These are phyloP conservation scores for Tephrocybe sp. DNA, from an alignment of 768 basidiomycete genomes.

Conservation along the genomic window DNA sequence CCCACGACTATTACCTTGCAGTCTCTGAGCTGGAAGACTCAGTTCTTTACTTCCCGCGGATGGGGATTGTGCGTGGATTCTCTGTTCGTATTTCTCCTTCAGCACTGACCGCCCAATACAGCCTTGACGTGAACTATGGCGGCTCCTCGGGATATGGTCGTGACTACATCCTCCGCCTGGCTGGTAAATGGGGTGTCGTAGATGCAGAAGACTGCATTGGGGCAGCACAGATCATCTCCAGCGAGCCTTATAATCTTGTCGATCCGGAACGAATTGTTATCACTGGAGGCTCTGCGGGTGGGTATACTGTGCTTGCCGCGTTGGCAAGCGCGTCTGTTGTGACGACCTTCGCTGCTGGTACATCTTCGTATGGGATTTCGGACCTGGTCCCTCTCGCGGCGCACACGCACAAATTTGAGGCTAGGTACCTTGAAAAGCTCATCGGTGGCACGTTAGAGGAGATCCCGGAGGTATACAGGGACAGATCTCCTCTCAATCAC, in stretches of 20 bases:
- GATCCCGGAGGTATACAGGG: conserved; percentile 56
- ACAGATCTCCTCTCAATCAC: conserved; percentile 62
- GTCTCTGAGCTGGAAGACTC: conserved; percentile 50
- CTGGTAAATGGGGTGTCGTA: conserved; percentile 69
- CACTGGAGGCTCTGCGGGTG: conserved; percentile 74
- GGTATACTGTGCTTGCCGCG: conserved; percentile 62
- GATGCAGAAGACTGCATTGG: conserved; percentile 68
- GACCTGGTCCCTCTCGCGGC: conserved; percentile 56
- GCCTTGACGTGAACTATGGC: conserved; percentile 77
- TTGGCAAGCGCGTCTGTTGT: conserved; percentile 39
- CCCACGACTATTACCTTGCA: conserved; percentile 54
- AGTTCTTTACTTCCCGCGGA: conserved; percentile 71
- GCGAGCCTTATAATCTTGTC: conserved; percentile 48
- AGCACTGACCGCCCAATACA: conserved; percentile 18
- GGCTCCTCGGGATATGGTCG: conserved; percentile 78
- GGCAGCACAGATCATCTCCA: conserved; percentile 52
- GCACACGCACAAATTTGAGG: conserved; percentile 76
- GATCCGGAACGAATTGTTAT: conserved; percentile 67
- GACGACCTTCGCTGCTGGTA: conserved; percentile 59
- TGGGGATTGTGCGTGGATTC: conserved; percentile 59
- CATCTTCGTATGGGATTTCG: conserved; percentile 66
- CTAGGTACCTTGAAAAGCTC: conserved; percentile 56
- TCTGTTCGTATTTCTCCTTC: background rate
- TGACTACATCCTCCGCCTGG: conserved; percentile 61
- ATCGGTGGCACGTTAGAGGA: conserved; percentile 59